Evolutionary conservation across 345 rosid genomes (phyloP).

Genomic region (Rhodamnia argentea): DNA sequence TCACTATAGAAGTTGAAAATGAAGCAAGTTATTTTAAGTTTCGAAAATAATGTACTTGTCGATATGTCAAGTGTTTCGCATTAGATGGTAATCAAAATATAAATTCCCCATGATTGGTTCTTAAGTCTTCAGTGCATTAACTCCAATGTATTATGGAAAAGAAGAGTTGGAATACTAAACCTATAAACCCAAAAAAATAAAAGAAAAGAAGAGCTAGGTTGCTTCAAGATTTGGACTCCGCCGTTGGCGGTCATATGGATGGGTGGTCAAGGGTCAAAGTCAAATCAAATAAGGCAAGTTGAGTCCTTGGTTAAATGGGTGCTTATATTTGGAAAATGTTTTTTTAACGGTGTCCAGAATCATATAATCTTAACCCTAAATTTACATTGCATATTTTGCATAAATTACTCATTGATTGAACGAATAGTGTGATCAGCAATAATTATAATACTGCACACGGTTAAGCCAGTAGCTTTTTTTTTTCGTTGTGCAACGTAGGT

Average conservation of each 20-base stretch:
- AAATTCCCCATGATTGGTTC: background rate
- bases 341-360: no score
- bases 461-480: no score
- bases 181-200: no score
- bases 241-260: background rate
- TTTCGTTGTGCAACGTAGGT: no score
- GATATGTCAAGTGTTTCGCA: background rate
- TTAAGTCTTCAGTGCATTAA: background rate
- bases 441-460: no score
- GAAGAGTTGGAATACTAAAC: no score
- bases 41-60: background rate
- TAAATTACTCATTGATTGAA: no score
- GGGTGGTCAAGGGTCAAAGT: background rate
- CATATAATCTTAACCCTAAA: no score
- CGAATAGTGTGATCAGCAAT: no score
- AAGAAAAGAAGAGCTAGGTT: no score
- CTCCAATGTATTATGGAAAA: background rate
- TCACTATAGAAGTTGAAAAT: background rate
- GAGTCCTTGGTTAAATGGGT: background rate
- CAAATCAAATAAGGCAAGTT: background rate
- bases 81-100: background rate
- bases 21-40: background rate
- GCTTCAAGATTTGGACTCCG: background rate
- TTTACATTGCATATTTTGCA: no score
- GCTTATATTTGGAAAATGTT: no score